Evolutionary conservation across 1,139 yeast species (phyloP).

Genomic region (Yamadazyma pseudoaaseri): DNA sequence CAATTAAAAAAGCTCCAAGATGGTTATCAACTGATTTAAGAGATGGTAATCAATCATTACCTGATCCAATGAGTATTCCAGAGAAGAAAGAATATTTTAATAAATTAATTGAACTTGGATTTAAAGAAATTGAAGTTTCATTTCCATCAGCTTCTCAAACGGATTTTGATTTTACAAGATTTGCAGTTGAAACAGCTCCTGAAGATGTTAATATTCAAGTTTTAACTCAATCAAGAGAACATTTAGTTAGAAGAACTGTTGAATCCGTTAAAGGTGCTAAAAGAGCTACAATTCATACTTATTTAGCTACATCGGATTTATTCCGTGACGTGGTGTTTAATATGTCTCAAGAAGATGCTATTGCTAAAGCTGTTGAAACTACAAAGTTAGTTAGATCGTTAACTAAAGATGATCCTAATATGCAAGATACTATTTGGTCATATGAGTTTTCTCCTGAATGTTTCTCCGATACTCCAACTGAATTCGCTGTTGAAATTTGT

Average conservation of each 20-base stretch:
- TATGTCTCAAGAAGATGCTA: conserved; percentile 75
- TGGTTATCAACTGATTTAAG: conserved; percentile 96
- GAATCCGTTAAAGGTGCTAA: conserved; percentile 89
- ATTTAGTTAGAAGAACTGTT: conserved; percentile 82
- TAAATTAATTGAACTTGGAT: conserved; percentile 84
- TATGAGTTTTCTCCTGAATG: conserved; percentile 96
- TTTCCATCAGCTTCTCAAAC: conserved; percentile 96
- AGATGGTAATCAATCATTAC: conserved; percentile 96
- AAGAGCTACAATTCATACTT: conserved; percentile 85
- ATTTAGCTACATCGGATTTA: conserved; percentile 87
- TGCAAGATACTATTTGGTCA: conserved; percentile 75
- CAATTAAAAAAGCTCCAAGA: conserved; percentile 80
- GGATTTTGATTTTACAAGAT: conserved; percentile 93
- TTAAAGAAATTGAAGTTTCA: conserved; percentile 95
- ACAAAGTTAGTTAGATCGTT: conserved; percentile 75
- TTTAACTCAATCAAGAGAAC: conserved; percentile 88
- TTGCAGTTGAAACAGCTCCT: conserved; percentile 90
- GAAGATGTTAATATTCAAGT: conserved; percentile 92
- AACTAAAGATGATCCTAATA: conserved; percentile 84
- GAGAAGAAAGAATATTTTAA: conserved; percentile 89
- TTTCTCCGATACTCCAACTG: conserved; percentile 85
- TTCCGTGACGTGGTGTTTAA: conserved; percentile 92
- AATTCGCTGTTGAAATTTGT: conserved; percentile 80
- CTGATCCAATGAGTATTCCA: conserved; percentile 92
- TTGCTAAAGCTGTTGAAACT: conserved; percentile 78